Evolutionary conservation across 257 asterid genomes (phyloP).

Genomic region (Cordia subcordata): DNA sequence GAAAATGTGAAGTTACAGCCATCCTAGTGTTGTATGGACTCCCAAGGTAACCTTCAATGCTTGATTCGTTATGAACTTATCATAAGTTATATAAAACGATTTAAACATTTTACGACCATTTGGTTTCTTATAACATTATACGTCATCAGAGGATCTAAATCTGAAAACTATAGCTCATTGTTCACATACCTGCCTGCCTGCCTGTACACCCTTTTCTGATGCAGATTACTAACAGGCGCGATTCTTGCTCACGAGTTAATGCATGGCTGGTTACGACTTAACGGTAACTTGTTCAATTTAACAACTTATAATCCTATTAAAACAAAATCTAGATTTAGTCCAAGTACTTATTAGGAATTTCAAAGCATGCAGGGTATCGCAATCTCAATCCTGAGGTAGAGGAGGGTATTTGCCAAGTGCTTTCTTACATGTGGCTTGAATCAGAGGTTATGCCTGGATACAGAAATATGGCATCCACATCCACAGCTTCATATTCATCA

Average conservation of each 20-base stretch:
- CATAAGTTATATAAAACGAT: too few relatives aligned
- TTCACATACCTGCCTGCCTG: not conserved
- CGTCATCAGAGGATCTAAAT: too few relatives aligned
- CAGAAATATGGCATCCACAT: slow-evolving; percentile 41
- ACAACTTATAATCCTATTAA: too few relatives aligned
- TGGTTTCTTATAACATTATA: too few relatives aligned
- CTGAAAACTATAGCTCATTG: too few relatives aligned
- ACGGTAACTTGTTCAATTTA: slow-evolving; percentile 34
- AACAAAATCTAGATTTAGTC: too few relatives aligned
- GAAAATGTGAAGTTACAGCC: slow-evolving; percentile 94
- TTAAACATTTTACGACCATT: too few relatives aligned
- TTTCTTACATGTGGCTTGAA: slow-evolving; percentile 85
- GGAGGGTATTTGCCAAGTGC: slow-evolving; percentile 97
- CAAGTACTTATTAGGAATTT: not conserved
- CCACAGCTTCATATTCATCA: slow-evolving; percentile 39
- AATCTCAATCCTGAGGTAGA: slow-evolving; percentile 77
- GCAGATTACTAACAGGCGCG: slow-evolving; percentile 93
- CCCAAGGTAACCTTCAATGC: slow-evolving; percentile 58
- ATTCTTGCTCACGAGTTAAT: slow-evolving; percentile 95
- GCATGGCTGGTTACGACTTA: slow-evolving; percentile 98
- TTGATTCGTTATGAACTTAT: too few relatives aligned
- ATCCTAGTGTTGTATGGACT: slow-evolving; percentile 92
- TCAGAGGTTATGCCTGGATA: slow-evolving; percentile 69
- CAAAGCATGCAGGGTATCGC: slow-evolving; percentile 46
- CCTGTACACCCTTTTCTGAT: slow-evolving; percentile 8